phyloP scores from a whole-genome alignment of 805 yeast genomes.

The Pichia scutulata region DNA sequence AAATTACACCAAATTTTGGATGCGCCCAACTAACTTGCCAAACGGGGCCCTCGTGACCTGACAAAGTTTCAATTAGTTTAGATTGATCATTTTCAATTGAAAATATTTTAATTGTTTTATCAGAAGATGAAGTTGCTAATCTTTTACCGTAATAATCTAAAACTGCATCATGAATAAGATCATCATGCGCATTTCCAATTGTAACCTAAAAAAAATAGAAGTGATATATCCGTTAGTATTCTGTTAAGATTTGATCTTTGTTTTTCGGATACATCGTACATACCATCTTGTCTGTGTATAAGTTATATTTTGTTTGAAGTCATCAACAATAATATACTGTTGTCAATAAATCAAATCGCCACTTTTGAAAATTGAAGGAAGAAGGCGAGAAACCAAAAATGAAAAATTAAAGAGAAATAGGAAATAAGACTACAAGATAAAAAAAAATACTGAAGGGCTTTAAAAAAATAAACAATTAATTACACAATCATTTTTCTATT shows the following conservation, averaged over 20 bases:
- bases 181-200: constrained; percentile 86
- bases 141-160: constrained; percentile 95
- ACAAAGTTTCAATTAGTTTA: constrained; percentile 71
- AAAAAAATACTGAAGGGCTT: not conserved
- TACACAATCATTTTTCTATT: constrained; percentile 11
- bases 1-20: constrained; percentile 91
- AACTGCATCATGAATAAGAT: constrained; percentile 92
- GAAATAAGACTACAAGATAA: not conserved
- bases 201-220: constrained; percentile 45
- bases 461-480: not conserved
- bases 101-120: constrained; percentile 89
- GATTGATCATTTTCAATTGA: constrained; percentile 76
- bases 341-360: not conserved
- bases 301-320: not conserved
- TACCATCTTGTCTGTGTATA: not conserved
- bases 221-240: not conserved
- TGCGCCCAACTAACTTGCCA: constrained; percentile 99
- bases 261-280: too few relatives aligned
- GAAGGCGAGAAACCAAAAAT: not conserved
- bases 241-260: not conserved
- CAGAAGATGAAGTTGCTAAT: constrained; percentile 93
- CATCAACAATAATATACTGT: not conserved
- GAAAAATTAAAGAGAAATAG: not conserved
- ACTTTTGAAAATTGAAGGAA: not conserved
- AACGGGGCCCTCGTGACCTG: constrained; percentile 96